Percentiles rank a stretch among this genome's conserved stretches.
Conservation (phyloP, 345 rosid genomes). For the Populus deltoides region DNA sequence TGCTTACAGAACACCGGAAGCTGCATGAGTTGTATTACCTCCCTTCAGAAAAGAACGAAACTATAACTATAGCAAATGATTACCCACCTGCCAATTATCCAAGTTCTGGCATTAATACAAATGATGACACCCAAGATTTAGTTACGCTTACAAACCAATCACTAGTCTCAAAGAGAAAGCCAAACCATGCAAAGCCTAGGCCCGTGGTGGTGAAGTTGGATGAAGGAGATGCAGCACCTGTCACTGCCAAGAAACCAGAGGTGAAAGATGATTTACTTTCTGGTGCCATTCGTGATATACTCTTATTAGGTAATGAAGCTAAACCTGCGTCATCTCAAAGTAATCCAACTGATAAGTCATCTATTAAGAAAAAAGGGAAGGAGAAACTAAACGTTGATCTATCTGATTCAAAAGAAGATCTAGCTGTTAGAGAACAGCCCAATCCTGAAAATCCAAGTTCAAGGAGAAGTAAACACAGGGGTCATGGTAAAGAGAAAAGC, state of each 20-base stretch:
- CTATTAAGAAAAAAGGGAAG: constrained; percentile 60
- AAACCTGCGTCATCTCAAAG: constrained; percentile 26
- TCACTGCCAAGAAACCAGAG: constrained; percentile 30
- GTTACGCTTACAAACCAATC: constrained; percentile 55
- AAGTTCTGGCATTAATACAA: constrained; percentile 23
- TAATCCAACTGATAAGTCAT: constrained; percentile 26
- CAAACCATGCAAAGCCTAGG: constrained; percentile 62
- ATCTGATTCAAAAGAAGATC: constrained; percentile 36
- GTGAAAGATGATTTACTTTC: constrained; percentile 50
- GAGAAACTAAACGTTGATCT: constrained; percentile 39
- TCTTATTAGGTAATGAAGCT: constrained; percentile 49
- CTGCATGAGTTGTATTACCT: constrained; percentile 83
- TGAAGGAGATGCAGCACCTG: constrained; percentile 49
- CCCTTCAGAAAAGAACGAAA: constrained; percentile 53
- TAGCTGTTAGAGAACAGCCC: constrained; percentile 29
- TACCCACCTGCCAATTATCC: constrained; percentile 85
- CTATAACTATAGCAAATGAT: constrained; percentile 33
- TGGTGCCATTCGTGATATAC: constrained; percentile 65
- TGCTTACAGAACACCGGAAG: constrained; percentile 85
- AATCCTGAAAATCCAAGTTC: constrained; percentile 40
- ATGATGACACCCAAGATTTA: constrained; percentile 43
- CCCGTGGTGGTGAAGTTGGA: constrained; percentile 93
- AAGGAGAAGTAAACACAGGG: constrained; percentile 46
- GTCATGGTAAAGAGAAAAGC: constrained; percentile 51
- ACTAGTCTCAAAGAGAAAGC: constrained; percentile 50